Evolutionary conservation across 2,329 filamentous ascomycete species (phyloP).

Genomic region (Hymenotorrendiella dingleyae): DNA sequence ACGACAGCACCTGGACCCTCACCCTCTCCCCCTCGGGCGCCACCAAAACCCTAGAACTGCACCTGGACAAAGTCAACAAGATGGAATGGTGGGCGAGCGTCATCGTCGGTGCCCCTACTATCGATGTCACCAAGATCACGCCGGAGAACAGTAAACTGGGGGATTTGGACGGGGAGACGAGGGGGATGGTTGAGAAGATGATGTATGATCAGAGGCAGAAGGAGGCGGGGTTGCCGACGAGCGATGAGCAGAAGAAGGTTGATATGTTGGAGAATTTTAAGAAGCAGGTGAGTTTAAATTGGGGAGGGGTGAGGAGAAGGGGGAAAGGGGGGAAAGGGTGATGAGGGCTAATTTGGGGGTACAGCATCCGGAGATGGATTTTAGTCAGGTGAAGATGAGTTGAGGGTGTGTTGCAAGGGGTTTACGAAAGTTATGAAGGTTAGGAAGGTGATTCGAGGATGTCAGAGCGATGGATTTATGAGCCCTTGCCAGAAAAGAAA

Average conservation of each 20-base stretch:
- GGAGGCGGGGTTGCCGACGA: constrained; percentile 81
- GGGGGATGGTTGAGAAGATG: constrained; percentile 99
- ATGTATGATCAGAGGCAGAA: constrained; percentile 99
- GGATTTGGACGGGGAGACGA: constrained; percentile 90
- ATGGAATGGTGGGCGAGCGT: constrained; percentile 99
- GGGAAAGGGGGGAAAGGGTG: neutral
- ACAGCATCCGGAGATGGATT: constrained; percentile 63
- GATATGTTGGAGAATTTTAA: constrained; percentile 94
- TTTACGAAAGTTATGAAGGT: too few relatives aligned
- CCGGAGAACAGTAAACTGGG: constrained; percentile 88
- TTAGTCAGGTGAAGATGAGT: constrained; percentile 62
- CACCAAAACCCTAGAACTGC: constrained; percentile 76
- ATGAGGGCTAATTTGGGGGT: constrained; percentile 2
- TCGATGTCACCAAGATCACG: constrained; percentile 91
- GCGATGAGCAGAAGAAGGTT: constrained; percentile 91
- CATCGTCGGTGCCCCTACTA: constrained; percentile 76
- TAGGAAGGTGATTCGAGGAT: too few relatives aligned
- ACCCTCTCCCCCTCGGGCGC: constrained; percentile 51
- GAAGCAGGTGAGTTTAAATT: constrained; percentile 25
- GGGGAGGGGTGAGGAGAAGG: neutral
- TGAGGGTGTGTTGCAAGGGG: constrained; percentile 28
- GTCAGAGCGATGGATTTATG: too few relatives aligned
- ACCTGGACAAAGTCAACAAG: constrained; percentile 94
- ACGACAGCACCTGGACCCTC: constrained; percentile 95
- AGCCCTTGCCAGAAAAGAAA: too few relatives aligned